Base-by-base conservation (phyloP, 768 basidiomycete genomes). In the Neoboletus subvelutipes region DNA sequence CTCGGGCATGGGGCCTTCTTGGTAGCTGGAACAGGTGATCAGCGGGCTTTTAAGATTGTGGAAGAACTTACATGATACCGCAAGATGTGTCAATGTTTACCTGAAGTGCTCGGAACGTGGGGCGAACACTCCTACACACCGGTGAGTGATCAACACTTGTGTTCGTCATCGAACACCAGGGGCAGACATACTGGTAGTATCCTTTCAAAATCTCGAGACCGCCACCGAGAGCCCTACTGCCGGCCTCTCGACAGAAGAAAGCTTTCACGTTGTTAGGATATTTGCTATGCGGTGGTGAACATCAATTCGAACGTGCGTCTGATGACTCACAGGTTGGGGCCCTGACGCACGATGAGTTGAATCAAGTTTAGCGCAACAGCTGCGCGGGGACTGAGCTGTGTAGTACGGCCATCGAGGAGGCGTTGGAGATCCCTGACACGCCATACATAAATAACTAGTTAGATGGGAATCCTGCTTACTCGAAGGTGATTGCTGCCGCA, bases 261-360 rank as follows among this genome's bases (percentile, higher is more conserved):
- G 81, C 76, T 2, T 69, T 71, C 0, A 75, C 75, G 28, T 81
- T 83, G 58, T 80, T 78, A 0, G 77, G 73, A 47, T 79, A 70
- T 46, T 73, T 68, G 8, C 81, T 81, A 41, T 42, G 24, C 10
- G n/a, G 57, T 1, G 9, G 31, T 51, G 26, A 59, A 43, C 20
- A 40, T 18, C 43, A 5, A 20, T 31, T 43, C 11, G 1, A 43
- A 50, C 40, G 20, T 12, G 50, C 15, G 20, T 22, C 33, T 9
- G 45, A 53, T 15, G 26, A 71, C 76, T 29, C 52, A 79, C 82
- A 76, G 58, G 36, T 83, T 82, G 0, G 77, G 73, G 0, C 68
- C 75, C 51, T 83, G 81, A 0, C 80, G 75, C 2, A 84, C 57
- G 12, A 84, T 72, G 1, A 83, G 66, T 45, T 84, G 81, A 0